phyloP scores from a whole-genome alignment of 2,329 filamentous ascomycete species.

The Cyclaneusma minus region DNA sequence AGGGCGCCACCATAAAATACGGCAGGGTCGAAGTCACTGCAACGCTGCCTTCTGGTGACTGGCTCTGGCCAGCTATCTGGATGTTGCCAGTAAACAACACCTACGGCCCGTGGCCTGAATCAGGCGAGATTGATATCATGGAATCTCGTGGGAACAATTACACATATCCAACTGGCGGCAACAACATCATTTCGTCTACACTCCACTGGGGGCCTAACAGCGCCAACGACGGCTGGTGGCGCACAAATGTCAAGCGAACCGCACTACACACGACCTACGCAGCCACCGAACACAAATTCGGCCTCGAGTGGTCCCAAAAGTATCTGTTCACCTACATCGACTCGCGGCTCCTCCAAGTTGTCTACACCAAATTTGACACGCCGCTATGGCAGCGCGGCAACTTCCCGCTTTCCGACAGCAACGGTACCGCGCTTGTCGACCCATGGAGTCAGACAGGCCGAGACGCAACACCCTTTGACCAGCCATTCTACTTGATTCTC shows the following conservation, averaged over 20 bases:
- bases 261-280: constrained; percentile 64
- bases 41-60: constrained; percentile 62
- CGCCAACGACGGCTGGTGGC: constrained; percentile 67
- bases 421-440: constrained; percentile 49
- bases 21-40: constrained; percentile 70
- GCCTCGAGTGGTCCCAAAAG: constrained; percentile 76
- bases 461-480: constrained; percentile 56
- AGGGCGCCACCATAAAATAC: constrained; percentile 58
- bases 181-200: constrained; percentile 65
- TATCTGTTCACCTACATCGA: constrained; percentile 82
- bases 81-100: constrained; percentile 61
- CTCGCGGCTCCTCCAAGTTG: constrained; percentile 61
- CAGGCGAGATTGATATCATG: constrained; percentile 72
- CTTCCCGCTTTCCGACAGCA: constrained; percentile 47
- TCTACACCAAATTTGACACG: constrained; percentile 60
- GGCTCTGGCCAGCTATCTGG: constrained; percentile 89
- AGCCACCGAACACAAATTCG: constrained; percentile 57
- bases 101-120: constrained; percentile 65
- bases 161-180: constrained; percentile 60
- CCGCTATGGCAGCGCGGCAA: constrained; percentile 53
- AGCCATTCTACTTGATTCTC: constrained; percentile 60
- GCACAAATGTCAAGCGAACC: constrained; percentile 61
- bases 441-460: constrained; percentile 47
- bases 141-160: constrained; percentile 74
- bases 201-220: constrained; percentile 69